A percentile compares a stretch with the other conserved stretches of the same genome.
These are phyloP conservation scores for Calamus simplicifolius DNA, from an alignment of 176 grass and related monocot species.

Conservation along the genomic window DNA sequence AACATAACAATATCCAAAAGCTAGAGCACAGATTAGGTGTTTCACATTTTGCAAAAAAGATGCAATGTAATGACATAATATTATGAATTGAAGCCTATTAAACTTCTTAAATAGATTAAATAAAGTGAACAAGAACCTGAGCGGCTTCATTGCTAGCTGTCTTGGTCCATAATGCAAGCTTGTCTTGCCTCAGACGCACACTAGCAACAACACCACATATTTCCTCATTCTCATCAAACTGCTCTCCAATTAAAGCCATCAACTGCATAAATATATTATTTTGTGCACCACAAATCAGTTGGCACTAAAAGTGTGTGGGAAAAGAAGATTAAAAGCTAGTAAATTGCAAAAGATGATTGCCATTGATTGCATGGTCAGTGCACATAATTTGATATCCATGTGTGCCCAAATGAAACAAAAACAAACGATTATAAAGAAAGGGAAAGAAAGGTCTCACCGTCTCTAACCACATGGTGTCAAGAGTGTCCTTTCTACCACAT, in stretches of 20 bases:
- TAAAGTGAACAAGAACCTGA: slow-evolving; percentile 51
- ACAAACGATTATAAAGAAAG: background rate
- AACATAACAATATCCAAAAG: too few species aligned
- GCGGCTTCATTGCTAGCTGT: slow-evolving; percentile 97
- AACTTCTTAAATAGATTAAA: background rate
- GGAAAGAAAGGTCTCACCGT: slow-evolving; percentile 32
- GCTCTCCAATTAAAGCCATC: slow-evolving; percentile 96
- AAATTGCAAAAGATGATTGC: too few species aligned
- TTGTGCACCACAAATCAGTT: background rate
- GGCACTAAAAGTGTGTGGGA: background rate
- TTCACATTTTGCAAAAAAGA: too few species aligned
- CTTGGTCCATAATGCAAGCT: slow-evolving; percentile 91
- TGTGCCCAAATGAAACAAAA: background rate
- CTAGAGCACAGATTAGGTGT: too few species aligned
- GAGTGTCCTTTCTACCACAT: slow-evolving; percentile 53
- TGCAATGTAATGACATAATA: too few species aligned
- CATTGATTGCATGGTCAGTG: too few species aligned
- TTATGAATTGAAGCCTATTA: too few species aligned
- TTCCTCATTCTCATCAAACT: slow-evolving; percentile 88
- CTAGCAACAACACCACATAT: slow-evolving; percentile 97
- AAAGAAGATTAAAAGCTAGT: too few species aligned
- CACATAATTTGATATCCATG: too few species aligned
- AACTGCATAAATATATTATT: slow-evolving; percentile 39
- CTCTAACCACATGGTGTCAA: slow-evolving; percentile 97
- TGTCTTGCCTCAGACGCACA: slow-evolving; percentile 79